Conservation (phyloP, 2,329 filamentous ascomycete species). For the Cercospora janseana region DNA sequence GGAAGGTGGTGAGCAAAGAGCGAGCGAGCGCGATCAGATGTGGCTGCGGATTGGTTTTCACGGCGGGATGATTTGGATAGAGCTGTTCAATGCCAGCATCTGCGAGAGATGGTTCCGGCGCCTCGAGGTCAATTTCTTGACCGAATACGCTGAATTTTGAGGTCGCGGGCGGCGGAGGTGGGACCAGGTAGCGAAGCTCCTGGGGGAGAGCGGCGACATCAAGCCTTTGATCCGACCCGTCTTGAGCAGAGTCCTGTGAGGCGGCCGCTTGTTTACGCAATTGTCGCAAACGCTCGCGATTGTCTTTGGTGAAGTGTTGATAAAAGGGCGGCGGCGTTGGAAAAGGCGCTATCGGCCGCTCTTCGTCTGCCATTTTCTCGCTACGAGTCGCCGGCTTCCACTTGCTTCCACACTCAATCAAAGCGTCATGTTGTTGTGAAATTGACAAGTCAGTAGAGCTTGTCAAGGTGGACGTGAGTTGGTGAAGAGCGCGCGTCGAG, state of each 20-base stretch:
- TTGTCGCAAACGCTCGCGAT: constrained; percentile 57
- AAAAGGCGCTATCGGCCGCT: constrained; percentile 57
- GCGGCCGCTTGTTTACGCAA: constrained; percentile 28
- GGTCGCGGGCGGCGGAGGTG: constrained; percentile 69
- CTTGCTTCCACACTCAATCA: not conserved
- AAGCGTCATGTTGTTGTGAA: constrained; percentile 1
- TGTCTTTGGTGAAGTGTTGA: constrained; percentile 78
- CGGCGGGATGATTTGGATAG: constrained; percentile 51
- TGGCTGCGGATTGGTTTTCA: constrained; percentile 49
- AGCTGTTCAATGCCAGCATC: constrained; percentile 71
- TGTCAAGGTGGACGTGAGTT: no score
- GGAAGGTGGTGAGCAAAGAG: constrained; percentile 81
- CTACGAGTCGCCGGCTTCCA: not conserved
- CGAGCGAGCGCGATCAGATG: constrained; percentile 72
- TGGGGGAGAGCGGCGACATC: constrained; percentile 57
- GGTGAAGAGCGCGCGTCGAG: no score
- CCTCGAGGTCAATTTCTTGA: constrained; percentile 59
- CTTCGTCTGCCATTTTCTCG: constrained; percentile 59
- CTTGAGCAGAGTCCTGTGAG: constrained; percentile 28
- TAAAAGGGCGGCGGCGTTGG: constrained; percentile 88
- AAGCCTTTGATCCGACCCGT: constrained; percentile 21
- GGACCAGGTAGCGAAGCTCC: constrained; percentile 74
- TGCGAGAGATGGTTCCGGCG: constrained; percentile 65
- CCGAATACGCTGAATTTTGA: constrained; percentile 76
- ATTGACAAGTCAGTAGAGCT: no score